phyloP scores from a whole-genome alignment of 257 asterid species.

The Agastache rugosa region DNA sequence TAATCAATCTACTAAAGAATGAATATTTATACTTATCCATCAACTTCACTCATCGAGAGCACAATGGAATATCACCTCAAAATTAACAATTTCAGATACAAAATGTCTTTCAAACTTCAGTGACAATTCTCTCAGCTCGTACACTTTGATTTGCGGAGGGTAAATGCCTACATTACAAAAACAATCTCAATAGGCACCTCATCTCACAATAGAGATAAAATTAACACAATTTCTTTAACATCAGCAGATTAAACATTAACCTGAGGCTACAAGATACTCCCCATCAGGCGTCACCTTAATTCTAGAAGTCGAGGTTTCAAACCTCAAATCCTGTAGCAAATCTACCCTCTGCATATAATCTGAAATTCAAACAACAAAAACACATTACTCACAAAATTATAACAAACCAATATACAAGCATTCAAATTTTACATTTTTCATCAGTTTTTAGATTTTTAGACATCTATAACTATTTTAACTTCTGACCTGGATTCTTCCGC shows the following conservation, averaged over 20 bases:
- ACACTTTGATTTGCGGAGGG: constrained; percentile 97
- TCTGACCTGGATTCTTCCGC: constrained; percentile 74
- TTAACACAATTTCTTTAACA: neutral
- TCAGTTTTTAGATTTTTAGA: neutral
- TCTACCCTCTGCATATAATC: constrained; percentile 86
- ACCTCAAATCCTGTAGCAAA: constrained; percentile 86
- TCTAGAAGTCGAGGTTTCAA: constrained; percentile 84
- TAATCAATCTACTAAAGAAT: neutral
- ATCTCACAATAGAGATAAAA: neutral
- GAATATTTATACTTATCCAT: constrained; percentile 15
- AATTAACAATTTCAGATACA: constrained; percentile 82
- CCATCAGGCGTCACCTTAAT: constrained; percentile 89
- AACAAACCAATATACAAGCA: neutral
- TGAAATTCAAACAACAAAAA: constrained; percentile 39
- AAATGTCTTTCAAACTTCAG: constrained; percentile 94
- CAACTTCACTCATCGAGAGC: neutral
- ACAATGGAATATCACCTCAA: constrained; percentile 56
- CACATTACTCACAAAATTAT: constrained; percentile 26
- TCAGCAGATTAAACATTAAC: constrained; percentile 38
- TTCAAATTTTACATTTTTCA: neutral
- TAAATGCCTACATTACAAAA: constrained; percentile 67
- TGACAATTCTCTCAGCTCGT: constrained; percentile 79
- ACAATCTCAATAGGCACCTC: constrained; percentile 4
- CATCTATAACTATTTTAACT: neutral
- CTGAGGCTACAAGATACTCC: constrained; percentile 88